Evolutionary conservation across 2,329 filamentous ascomycete genomes (phyloP), one percentile per base, ranked within the genome.

Genomic region (Sordariomycetes sp.): DNA sequence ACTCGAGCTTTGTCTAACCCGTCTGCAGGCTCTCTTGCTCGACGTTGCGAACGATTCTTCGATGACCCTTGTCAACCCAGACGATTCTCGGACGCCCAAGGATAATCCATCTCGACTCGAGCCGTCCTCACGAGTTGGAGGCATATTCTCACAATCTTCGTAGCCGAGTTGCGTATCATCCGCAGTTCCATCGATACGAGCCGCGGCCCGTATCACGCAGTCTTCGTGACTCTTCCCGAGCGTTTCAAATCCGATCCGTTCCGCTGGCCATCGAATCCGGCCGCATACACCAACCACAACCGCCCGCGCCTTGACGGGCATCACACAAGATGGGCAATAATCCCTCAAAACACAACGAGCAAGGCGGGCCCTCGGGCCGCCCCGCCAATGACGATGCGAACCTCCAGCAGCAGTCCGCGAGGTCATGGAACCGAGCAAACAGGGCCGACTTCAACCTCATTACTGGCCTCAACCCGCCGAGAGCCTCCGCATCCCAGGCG

Each of bases 391-490:
- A 50, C 32, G 54, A 39, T 34, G 22, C 32, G 25, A 39, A 1
- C n/a, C 45, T 13, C 20, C 55, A 10, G 15, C 51, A 52, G 28
- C 55, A 32, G n/a, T 57, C 56, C 36, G 10, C 48, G 20, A 15
- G 54, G 28, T 34, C 53, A 10, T 22, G 57, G 36, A 56, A 56
- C 45, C 53, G 57, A 35, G 28, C 25, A 3, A 57, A 34, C 56
- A 28, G 56, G 35, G 56, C 15, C 22, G 56, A 57, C 22, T 54
- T 57, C 35, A 57, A 45, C 24, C 56, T 57, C 15, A 24, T 57
- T n/a, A 24, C 55, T 5, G 56, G 56, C 24, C 51, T 57, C 24
- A 24, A n/a, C 22, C 36, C 56, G 1, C 24, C 56, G 10, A 35
- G 56, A 22, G 28, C 51, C 15, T 15, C 51, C 13, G 45, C 32